Evolutionary conservation across 371 early-diverging fungal genomes (phyloP), one percentile per base, ranked within the genome.

Genomic region (Mortierella sp.): DNA sequence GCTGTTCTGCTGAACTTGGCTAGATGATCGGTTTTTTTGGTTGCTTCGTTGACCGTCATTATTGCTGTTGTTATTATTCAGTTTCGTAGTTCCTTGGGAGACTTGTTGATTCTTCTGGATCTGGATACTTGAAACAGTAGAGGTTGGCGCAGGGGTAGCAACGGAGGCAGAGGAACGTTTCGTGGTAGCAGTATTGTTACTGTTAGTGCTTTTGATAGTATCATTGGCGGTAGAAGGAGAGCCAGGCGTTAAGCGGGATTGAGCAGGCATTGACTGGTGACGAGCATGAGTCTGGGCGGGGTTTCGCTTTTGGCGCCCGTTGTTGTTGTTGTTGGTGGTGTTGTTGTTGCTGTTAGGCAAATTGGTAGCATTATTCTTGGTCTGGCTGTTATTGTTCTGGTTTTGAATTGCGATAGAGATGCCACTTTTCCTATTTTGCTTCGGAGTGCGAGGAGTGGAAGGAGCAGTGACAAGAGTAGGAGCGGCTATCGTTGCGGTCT

Each of bases 221-320:
- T 28, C 26, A 7, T 12, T 7, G 13, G 13, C 31, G 64, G 26
- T 23, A 42, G 60, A 32, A 19, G 49, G 54, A 34, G 65, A 40
- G 53, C 49, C 47, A 9, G 58, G 42, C 10, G 58, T 26, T 9
- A 65, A n/a, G 9, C 75, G 68, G 35, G 56, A 64, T 45, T 74
- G 67, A 13, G 70, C 28, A 32, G 75, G 70, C 69, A 75, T 61
- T 54, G 75, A 69, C 35, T 75, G 75, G 40, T 69, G 75, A 40
- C 70, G 75, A 23, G 65, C 43, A 42, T 65, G 69, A 42, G 49
- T 75, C 32, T 47, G 58, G 8, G 62, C 29, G 29, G 73, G 51
- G 54, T 57, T 63, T 10, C 68, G 67, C 12, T 55, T 68, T n/a
- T 57, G 58, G 22, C 68, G 62, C 35, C 32, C 23, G 47, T 54